These are phyloP conservation scores for Hypoxylon lenormandii DNA, from an alignment of 495 filamentous ascomycete genomes.

Conservation along the genomic window DNA sequence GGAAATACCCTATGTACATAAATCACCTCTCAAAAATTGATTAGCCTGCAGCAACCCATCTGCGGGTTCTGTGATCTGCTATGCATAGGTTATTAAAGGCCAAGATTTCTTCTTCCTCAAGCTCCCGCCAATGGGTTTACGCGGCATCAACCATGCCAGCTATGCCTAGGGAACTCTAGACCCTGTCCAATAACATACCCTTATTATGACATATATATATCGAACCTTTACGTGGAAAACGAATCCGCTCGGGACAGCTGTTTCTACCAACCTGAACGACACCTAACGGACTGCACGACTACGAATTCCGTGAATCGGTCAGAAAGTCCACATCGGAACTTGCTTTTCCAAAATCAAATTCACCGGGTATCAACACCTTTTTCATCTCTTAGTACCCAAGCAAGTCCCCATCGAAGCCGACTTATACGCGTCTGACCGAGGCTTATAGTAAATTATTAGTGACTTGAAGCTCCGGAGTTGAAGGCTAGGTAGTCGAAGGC, in stretches of 20 bases:
- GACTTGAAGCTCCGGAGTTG: not conserved
- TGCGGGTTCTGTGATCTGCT: constrained; percentile 43
- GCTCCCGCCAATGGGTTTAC: constrained; percentile 31
- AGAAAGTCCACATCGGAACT: constrained; percentile 4
- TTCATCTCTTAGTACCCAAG: not conserved
- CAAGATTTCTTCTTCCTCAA: constrained; percentile 38
- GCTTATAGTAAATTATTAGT: not conserved
- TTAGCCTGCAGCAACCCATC: constrained; percentile 45
- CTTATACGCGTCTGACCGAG: not conserved
- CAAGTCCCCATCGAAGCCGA: not conserved
- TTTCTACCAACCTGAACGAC: constrained; percentile 1
- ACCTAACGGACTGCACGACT: constrained; percentile 4
- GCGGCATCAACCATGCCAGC: constrained; percentile 20
- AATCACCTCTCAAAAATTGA: constrained; percentile 29
- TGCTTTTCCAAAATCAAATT: not conserved
- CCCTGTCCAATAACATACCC: constrained; percentile 16
- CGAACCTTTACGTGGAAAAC: constrained; percentile 28
- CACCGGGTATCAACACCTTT: not conserved
- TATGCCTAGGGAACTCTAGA: constrained; percentile 34
- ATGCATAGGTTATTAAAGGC: constrained; percentile 42
- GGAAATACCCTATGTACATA: no score
- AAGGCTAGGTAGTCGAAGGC: not conserved
- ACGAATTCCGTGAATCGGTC: constrained; percentile 26
- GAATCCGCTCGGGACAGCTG: constrained; percentile 41
- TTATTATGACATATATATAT: constrained; percentile 16